Evolutionary conservation across 352 stramenopile species (phyloP), one percentile per base, ranked within the genome.

Genomic region (Phytophthora sp.): DNA sequence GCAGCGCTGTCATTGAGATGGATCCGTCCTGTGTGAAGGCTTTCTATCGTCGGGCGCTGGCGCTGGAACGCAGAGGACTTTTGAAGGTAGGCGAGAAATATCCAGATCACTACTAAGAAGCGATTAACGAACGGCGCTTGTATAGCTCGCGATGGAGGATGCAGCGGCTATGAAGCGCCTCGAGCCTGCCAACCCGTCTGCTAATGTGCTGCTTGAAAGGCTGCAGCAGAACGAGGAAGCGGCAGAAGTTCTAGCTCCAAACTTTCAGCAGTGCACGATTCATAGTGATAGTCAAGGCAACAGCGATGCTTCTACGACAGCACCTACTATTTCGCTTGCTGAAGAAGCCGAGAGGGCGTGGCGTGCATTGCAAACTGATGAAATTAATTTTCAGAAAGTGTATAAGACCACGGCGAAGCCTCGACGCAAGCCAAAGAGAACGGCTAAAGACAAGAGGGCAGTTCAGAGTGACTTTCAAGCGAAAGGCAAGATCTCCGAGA

Each of bases 11-110:
- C 12, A 62, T 98, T 5, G 15, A 44, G 6, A 73, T 82, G 23
- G 81, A 98, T 13, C n/a, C 62, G 0, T 55, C 42, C 4, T 91
- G 92, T 61, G 76, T 98, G 27, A 98, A 98, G 70, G 94, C 91
- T 0, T 72, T 93, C 5, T 98, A 97, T 57, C 76, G 95, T 7
- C 76, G 92, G 26, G 91, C 91, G 1, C 42, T 95, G 13, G 89
- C 87, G 6, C 69, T 81, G 46, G 78, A 94, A 27, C 82, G 77
- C 23, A 53, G 97, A 34, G 81, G 79, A 12, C 78, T 95, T 20
- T 57, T 73, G 12, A 72, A 74, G 74, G 78, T 89, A 61, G 11
- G 37, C 2, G n/a, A 13, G n/a, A 23, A 15, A 4, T 4, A 10
- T n/a, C n/a, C n/a, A 42, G 35, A 8, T 5, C 23, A 32, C 10